Evolutionary conservation across 176 grass and related monocot genomes (phyloP), one percentile per base, ranked within the genome.

Genomic region (Melocanna baccifera): DNA sequence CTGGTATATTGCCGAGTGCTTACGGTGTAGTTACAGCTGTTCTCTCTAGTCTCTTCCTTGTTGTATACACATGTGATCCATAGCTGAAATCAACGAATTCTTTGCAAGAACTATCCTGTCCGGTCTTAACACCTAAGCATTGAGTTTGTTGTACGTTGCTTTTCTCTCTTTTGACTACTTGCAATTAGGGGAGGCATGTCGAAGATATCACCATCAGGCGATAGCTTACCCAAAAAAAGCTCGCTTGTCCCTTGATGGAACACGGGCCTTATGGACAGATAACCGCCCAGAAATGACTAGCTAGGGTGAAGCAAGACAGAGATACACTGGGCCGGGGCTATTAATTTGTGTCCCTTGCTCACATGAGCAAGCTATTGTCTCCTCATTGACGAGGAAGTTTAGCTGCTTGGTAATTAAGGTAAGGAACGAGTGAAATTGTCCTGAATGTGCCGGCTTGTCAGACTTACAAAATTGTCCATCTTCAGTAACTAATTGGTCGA

Each of bases 111-210:
- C 42, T 9, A 52, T 13, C 28, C 9, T 39, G 30, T 52, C 29
- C 30, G 14, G 48, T 55, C 72, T 34, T 56, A 37, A 56, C 4
- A 56, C 14, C 1, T 9, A 50, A 36, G 41, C 67, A 52, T 64
- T 6, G 16, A 11, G 67, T 88, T 65, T 29, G 74, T 73, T 72
- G 43, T 66, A 72, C 40, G 80, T 78, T 78, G 66, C 66, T 78
- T 34, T 78, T 30, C 56, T n/a, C 3, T 9, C 42, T 28, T 11
- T 77, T 52, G 55, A 14, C 42, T 18, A 61, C 18, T 23, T 50
- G 48, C 36, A 46, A 65, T 71, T 46, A 47, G 37, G 37, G 40
- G 40, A 52, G 26, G 59, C 61, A n/a, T 42, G 36, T 84, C 61
- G 13, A 66, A 28, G 45, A 40, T 39, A 64, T 55, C 58, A 75